These are phyloP conservation scores for Arxiozyma slooffiae DNA, from an alignment of 1,139 yeast species.

Conservation along the genomic window DNA sequence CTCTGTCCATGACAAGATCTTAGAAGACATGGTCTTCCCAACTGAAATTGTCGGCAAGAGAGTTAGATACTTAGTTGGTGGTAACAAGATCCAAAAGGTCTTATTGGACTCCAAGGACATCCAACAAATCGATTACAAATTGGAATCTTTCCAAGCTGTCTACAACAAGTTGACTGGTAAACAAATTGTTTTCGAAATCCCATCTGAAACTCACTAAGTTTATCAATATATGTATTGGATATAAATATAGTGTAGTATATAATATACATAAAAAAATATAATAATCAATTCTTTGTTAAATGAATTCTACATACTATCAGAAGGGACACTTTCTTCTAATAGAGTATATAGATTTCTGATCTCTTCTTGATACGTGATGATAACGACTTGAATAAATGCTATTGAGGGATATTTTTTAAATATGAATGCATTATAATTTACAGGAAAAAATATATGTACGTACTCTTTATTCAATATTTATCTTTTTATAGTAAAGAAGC, in stretches of 20 bases:
- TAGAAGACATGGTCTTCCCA: constrained; percentile 99
- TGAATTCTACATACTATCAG: background rate
- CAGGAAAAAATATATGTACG: too few species aligned
- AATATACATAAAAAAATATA: background rate
- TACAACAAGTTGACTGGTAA: constrained; percentile 98
- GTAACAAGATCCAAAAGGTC: constrained; percentile 96
- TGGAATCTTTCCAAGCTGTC: constrained; percentile 98
- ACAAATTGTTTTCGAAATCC: constrained; percentile 98
- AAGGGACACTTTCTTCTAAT: background rate
- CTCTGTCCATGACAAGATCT: constrained; percentile 96
- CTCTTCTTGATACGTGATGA: too few species aligned
- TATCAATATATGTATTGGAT: background rate
- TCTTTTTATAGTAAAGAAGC: too few species aligned
- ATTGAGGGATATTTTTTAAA: too few species aligned
- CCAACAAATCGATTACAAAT: constrained; percentile 94
- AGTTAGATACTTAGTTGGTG: constrained; percentile 98
- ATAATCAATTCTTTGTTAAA: background rate
- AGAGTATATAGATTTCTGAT: background rate
- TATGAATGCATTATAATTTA: too few species aligned
- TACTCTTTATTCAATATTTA: too few species aligned
- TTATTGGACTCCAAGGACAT: constrained; percentile 97
- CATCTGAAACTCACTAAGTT: constrained; percentile 58
- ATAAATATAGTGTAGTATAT: background rate
- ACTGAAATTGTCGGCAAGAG: constrained; percentile 99
- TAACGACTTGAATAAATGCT: too few species aligned